Base-by-base conservation (phyloP, 257 asterid genomes). In the Eustoma russellianum region DNA sequence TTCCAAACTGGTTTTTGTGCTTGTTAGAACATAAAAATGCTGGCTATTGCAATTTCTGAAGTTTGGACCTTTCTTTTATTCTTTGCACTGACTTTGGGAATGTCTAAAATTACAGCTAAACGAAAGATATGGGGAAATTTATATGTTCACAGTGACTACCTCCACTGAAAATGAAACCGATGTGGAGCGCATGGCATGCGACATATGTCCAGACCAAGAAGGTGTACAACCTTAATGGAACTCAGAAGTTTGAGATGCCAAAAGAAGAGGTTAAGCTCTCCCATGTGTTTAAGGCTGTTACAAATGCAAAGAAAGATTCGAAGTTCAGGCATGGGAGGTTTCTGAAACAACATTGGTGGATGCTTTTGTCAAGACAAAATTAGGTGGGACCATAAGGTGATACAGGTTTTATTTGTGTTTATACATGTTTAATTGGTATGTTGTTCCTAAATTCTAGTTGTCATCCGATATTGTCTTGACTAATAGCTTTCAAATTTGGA, bases 321-420 rank as follows among this genome's bases (percentile, higher is more conserved):
- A 51, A 4, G 72, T 67, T 15, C 54, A 50, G 50, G 71, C 74
- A 44, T 75, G 81, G 77, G 77, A 72, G 50, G 52, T 75, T 41
- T 65, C 77, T 56, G 81, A 75, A 33, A 70, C 81, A 46, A 75
- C 67, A 10, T 41, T 75, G 64, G 81, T 70, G 55, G 81, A 75
- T 44, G 77, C 67, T 19, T 67, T 75, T 41, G 59, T 70, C 28
- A 75, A 70, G n/a, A 35, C 9, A 35, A 35, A 35, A 35, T 0
- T 35, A 35, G 41, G 41, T 35, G 8, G 9, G 41, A 35, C 41
- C 41, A 5, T 35, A 35, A 35, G 41, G 41, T 5, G 41, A 35
- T 35, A 35, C 5, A 35, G 41, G 41, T 35, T 35, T 5, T 35
- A 35, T 35, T 35, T 9, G 9, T 35, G 9, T 35, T 5, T 35